A percentile compares a stretch with the other conserved stretches of the same genome.
Conservation (phyloP, 352 stramenopile species). For the Globisporangium parvum region DNA sequence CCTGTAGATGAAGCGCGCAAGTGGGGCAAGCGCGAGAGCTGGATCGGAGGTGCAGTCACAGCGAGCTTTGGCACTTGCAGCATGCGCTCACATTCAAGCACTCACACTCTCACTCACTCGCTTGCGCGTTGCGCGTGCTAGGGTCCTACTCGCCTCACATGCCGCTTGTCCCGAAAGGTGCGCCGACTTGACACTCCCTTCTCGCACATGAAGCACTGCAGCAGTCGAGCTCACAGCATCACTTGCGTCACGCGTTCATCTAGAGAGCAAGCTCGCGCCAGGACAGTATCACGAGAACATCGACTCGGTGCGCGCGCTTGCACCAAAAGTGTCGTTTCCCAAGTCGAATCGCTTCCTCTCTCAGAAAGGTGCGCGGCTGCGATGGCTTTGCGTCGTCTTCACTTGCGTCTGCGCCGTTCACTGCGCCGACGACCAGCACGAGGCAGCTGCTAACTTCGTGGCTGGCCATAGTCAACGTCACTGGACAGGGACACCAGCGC, state of each 20-base stretch:
- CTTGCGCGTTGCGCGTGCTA: background rate
- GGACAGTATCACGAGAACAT: constrained; percentile 69
- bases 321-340: constrained; percentile 68
- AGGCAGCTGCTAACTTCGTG: too few species aligned
- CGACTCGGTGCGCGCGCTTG: constrained; percentile 48
- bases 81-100: background rate
- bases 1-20: constrained; percentile 57
- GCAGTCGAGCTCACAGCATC: background rate
- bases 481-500: constrained; percentile 49
- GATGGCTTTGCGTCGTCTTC: background rate
- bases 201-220: background rate
- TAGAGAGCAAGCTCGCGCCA: constrained; percentile 53
- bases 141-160: constrained; percentile 43
- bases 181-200: background rate
- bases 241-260: background rate
- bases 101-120: background rate
- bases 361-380: constrained; percentile 54
- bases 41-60: constrained; percentile 50
- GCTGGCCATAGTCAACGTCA: constrained; percentile 49
- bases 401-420: background rate
- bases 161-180: constrained; percentile 56
- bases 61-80: too few species aligned
- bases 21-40: constrained; percentile 78
- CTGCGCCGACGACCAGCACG: background rate
- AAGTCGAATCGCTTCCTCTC: constrained; percentile 78